A percentile compares a stretch with the other conserved stretches of the same genome.
Evolutionary conservation across 1,284 basidiomycete species (phyloP).

Genomic region (Hortiboletus rubellus): DNA sequence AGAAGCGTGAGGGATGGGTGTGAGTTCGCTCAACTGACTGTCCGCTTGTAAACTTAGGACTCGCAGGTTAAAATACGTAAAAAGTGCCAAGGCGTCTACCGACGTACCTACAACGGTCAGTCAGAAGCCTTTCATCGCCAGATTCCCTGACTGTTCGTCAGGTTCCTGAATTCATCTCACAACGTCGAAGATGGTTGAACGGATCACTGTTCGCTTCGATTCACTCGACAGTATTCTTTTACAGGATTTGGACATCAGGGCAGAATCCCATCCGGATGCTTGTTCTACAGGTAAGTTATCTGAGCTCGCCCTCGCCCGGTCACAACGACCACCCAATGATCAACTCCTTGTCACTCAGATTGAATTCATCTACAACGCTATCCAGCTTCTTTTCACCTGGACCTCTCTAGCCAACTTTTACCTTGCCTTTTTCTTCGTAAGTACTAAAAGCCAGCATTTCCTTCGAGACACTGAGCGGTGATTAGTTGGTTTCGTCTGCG

Average conservation of each 20-base stretch:
- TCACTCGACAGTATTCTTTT: constrained; percentile 84
- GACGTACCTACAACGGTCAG: constrained; percentile 79
- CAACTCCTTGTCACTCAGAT: constrained; percentile 40
- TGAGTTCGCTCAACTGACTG: constrained; percentile 40
- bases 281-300: constrained; percentile 55
- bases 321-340: neutral
- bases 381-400: constrained; percentile 84
- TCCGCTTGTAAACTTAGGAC: constrained; percentile 11
- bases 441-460: constrained; percentile 21
- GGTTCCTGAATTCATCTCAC: constrained; percentile 87
- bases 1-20: constrained; percentile 82
- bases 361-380: constrained; percentile 81
- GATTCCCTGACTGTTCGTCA: constrained; percentile 21
- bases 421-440: constrained; percentile 80
- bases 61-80: constrained; percentile 81
- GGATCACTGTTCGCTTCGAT: constrained; percentile 86
- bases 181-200: constrained; percentile 89
- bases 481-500: constrained; percentile 73
- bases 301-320: neutral
- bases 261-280: constrained; percentile 86
- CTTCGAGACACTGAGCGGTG: constrained; percentile 9
- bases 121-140: neutral
- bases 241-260: constrained; percentile 87
- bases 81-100: constrained; percentile 86
- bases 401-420: constrained; percentile 82